phyloP scores from a whole-genome alignment of 2,329 filamentous ascomycete species.

The Pseudogymnoascus sp. region DNA sequence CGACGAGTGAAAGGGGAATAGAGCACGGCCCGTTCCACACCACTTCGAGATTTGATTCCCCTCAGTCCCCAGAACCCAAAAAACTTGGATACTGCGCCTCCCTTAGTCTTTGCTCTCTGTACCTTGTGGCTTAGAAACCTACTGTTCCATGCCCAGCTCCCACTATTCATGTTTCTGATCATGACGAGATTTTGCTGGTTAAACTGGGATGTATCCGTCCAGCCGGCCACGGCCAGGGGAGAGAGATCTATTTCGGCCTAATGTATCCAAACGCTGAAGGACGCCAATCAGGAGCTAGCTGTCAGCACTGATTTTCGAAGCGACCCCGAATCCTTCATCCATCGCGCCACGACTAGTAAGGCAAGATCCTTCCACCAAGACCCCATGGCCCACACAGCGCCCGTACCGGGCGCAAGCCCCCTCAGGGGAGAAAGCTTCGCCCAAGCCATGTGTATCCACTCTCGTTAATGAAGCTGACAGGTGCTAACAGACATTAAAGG shows the following conservation, averaged over 20 bases:
- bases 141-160: not conserved
- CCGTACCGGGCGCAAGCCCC: not conserved
- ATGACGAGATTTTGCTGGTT: not conserved
- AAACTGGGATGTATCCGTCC: not conserved
- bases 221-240: not conserved
- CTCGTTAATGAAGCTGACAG: not conserved
- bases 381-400: not conserved
- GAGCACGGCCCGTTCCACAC: constrained; percentile 3
- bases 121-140: not conserved
- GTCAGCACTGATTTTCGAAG: not conserved
- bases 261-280: not conserved
- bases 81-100: not conserved
- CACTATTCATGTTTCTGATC: not conserved
- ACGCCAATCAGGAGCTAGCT: not conserved
- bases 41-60: not conserved
- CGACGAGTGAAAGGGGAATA: not conserved
- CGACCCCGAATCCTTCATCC: not conserved
- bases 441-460: not conserved
- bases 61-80: not conserved
- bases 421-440: not conserved
- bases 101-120: not conserved
- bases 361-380: not conserved
- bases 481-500: not conserved
- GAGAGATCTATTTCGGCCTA: not conserved
- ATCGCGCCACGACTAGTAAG: not conserved